A percentile compares a stretch with the other conserved stretches of the same genome.
Conservation (phyloP, 73 alveolate genomes). For the Paramecium pentaurelia region DNA sequence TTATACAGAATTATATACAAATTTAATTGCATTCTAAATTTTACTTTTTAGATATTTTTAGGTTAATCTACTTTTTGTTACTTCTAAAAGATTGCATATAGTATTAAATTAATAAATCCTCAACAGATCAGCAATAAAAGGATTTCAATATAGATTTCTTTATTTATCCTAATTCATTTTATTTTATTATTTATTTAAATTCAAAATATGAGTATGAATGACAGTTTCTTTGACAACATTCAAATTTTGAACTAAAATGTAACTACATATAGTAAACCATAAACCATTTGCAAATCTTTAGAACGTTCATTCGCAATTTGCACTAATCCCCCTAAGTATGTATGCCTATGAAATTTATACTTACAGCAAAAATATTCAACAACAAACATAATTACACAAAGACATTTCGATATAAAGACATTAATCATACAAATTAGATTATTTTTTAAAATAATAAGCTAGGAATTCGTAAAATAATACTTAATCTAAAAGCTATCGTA, state of each 20-base stretch:
- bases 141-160: background rate
- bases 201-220: background rate
- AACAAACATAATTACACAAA: background rate
- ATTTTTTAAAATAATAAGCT: background rate
- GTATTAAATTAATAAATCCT: conserved; percentile 18
- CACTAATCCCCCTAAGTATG: conserved; percentile 18
- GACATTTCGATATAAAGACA: background rate
- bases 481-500: background rate
- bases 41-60: background rate
- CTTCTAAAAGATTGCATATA: conserved; percentile 45
- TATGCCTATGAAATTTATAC: background rate
- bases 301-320: conserved; percentile 2
- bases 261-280: background rate
- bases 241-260: background rate
- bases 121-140: conserved; percentile 45
- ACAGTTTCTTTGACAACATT: conserved; percentile 41
- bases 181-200: background rate
- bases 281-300: conserved; percentile 24
- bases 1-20: background rate
- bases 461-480: background rate
- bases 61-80: conserved; percentile 44
- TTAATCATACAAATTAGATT: background rate
- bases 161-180: background rate
- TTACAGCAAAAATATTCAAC: background rate
- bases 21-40: conserved; percentile 36